Evolutionary conservation across 1,284 basidiomycete genomes (phyloP).

Genomic region (Trametes hirsuta): DNA sequence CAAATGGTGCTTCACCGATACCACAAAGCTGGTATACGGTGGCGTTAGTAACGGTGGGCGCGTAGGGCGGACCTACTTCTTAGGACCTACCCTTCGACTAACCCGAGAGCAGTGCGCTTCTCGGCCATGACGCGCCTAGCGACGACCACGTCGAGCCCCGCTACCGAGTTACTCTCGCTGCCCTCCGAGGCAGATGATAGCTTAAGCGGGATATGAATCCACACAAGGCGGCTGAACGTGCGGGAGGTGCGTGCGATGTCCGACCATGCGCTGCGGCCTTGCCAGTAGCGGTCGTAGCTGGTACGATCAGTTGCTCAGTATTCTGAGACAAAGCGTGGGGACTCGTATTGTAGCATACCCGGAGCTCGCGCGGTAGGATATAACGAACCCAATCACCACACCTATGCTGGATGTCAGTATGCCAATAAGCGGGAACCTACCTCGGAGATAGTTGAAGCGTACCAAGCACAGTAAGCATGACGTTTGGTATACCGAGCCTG

Average conservation of each 20-base stretch:
- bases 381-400: slow-evolving; percentile 74
- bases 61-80: not conserved
- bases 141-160: slow-evolving; percentile 45
- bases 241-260: slow-evolving; percentile 57
- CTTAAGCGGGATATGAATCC: slow-evolving; percentile 63
- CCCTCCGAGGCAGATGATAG: slow-evolving; percentile 23
- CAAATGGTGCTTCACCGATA: slow-evolving; percentile 69
- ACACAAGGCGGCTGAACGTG: slow-evolving; percentile 55
- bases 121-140: slow-evolving; percentile 57
- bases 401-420: slow-evolving; percentile 35
- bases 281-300: slow-evolving; percentile 68
- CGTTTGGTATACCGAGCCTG: slow-evolving; percentile 51
- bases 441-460: slow-evolving; percentile 17
- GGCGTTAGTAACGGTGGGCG: not conserved
- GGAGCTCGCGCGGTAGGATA: slow-evolving; percentile 65
- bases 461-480: slow-evolving; percentile 68
- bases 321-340: not conserved
- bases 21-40: slow-evolving; percentile 45
- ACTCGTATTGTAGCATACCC: slow-evolving; percentile 40
- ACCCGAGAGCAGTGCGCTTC: slow-evolving; percentile 60
- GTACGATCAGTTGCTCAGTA: not conserved
- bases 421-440: not conserved
- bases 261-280: slow-evolving; percentile 62
- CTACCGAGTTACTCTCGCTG: slow-evolving; percentile 16
- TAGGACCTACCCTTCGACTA: slow-evolving; percentile 54